A percentile compares a stretch with the other conserved stretches of the same genome.
phyloP scores from a whole-genome alignment of 352 stramenopile species.

The Thraustochytrium aureum region DNA sequence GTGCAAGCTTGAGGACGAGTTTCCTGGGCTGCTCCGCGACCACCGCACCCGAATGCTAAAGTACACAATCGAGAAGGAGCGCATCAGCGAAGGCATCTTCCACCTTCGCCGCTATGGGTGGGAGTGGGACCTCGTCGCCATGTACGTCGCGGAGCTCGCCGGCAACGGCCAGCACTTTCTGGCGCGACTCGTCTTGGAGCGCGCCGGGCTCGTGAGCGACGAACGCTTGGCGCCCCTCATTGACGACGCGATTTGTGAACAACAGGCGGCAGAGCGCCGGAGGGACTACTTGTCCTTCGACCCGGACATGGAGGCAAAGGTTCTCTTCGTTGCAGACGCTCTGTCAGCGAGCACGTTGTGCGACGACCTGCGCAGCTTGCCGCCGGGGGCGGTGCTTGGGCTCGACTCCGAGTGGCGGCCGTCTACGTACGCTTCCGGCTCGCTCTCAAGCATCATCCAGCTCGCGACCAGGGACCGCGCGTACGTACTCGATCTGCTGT shows the following conservation, averaged over 20 bases:
- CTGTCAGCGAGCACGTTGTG: neutral
- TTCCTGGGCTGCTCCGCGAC: slow-evolving; percentile 6
- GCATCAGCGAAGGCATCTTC: neutral
- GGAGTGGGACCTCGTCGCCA: neutral
- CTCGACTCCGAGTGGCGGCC: slow-evolving; percentile 47
- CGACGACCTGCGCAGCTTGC: neutral
- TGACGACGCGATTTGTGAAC: neutral
- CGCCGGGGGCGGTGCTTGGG: neutral
- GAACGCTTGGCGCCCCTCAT: neutral
- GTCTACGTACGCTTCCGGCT: neutral
- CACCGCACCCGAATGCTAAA: neutral
- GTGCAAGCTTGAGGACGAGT: slow-evolving; percentile 4
- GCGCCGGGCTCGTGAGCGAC: neutral
- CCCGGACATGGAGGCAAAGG: neutral
- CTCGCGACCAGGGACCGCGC: neutral
- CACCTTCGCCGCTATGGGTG: neutral
- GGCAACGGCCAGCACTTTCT: slow-evolving; percentile 14
- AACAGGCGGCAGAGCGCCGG: neutral
- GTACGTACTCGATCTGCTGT: slow-evolving; percentile 27
- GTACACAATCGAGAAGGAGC: slow-evolving; percentile 5
- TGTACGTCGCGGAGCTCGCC: neutral
- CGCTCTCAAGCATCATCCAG: slow-evolving; percentile 16
- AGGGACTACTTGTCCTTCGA: neutral
- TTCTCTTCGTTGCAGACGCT: slow-evolving; percentile 8
- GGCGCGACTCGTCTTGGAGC: neutral